A percentile compares a stretch with the other conserved stretches of the same genome.
Conservation (phyloP, 2,329 filamentous ascomycete species). For the Trichoderma polysporum region DNA sequence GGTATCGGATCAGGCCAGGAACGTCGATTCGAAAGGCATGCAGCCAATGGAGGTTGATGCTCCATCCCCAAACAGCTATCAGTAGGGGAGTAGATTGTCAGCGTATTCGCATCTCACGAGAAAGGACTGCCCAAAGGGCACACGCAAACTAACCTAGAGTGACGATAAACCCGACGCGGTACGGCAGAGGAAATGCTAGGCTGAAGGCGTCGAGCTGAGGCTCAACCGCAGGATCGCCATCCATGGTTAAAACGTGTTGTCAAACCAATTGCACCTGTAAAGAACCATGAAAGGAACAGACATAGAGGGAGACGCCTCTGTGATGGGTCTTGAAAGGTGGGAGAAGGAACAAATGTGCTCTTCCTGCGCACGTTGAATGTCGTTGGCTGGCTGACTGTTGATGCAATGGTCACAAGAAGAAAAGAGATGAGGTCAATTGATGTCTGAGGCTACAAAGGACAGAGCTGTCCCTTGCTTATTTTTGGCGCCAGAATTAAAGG, state of each 20-base stretch:
- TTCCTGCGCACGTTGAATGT: background rate
- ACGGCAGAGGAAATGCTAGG: slow-evolving; percentile 82
- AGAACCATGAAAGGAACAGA: background rate
- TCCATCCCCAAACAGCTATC: slow-evolving; percentile 92
- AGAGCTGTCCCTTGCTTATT: slow-evolving; percentile 9
- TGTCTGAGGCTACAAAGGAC: slow-evolving; percentile 5
- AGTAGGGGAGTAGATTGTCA: background rate
- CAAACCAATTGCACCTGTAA: background rate
- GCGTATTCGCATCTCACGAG: background rate
- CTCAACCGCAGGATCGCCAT: slow-evolving; percentile 72
- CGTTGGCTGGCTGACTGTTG: background rate
- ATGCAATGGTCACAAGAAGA: background rate
- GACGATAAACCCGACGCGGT: slow-evolving; percentile 81
- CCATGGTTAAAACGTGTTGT: slow-evolving; percentile 50
- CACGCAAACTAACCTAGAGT: slow-evolving; percentile 65
- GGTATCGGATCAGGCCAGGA: slow-evolving; percentile 82
- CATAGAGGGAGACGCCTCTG: background rate
- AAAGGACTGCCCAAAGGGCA: slow-evolving; percentile 14
- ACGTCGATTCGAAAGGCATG: slow-evolving; percentile 80
- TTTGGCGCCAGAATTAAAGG: slow-evolving; percentile 7
- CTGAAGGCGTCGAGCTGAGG: slow-evolving; percentile 79
- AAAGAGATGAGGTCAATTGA: background rate
- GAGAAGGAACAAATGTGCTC: background rate
- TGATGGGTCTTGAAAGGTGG: background rate
- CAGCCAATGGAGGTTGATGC: slow-evolving; percentile 85